Evolutionary conservation across 139 green algal species (phyloP), one percentile per base, ranked within the genome.

Genomic region (Dunaliella primolecta): DNA sequence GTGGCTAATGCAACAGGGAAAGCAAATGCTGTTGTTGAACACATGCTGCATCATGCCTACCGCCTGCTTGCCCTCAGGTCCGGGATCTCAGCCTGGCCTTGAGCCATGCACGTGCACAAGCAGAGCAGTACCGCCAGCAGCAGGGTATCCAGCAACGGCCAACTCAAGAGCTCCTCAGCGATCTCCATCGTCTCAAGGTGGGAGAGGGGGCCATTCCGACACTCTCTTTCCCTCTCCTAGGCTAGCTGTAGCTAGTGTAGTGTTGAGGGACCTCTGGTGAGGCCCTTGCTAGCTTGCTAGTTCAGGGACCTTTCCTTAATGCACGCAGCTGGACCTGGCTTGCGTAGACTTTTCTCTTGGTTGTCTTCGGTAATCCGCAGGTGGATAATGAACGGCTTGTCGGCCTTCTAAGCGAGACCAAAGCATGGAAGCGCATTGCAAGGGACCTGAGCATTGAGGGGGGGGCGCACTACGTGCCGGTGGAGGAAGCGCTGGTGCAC

Each of bases 391-490:
- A 76, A 3, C 83, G 83, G 27, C 35, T 86, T 72, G 83, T 86
- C 36, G 83, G 71, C 3, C 36, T 86, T 72, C 75, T 86, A 3
- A 36, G n/a, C 2, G 70, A 82, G 37, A 82, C 83, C 36, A 86
- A 86, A 72, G 75, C 75, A 20, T 33, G 75, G 32, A 23, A 36
- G 33, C 29, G 71, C 27, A 3, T 77, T 7, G 29, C 71, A 7
- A 77, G 27, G 27, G 71, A 64, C 46, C 46, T 64, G 46, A 64
- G 46, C 46, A 64, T 15, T 64, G 46, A 64, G 1, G 37, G 75
- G 7, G 83, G 72, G 21, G 34, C 81, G 83, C 83, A 86, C 83
- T 86, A 86, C 37, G 81, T 86, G 31, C 83, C 83, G 2, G 83
- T 86, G 74, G 34, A 86, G 74, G 83, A 82, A 25, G 32, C 74